Conservation (phyloP, 805 yeast genomes). For the Sugiyamaella marilandica region DNA sequence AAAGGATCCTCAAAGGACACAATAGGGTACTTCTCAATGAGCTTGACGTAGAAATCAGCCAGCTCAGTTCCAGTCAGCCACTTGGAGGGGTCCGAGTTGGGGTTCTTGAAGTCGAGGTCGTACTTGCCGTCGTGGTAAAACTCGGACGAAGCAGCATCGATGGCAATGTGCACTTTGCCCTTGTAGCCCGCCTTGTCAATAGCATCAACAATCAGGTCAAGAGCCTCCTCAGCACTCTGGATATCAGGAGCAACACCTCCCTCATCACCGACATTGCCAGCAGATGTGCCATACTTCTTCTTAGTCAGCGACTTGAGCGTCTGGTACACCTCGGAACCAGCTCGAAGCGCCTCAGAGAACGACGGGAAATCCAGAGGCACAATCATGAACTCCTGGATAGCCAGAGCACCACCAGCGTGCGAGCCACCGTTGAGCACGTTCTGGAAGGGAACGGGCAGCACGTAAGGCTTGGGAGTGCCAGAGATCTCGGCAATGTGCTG, state of each 20-base stretch:
- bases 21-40: constrained; percentile 90
- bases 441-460: constrained; percentile 97
- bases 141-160: constrained; percentile 97
- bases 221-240: constrained; percentile 92
- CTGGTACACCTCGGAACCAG: constrained; percentile 98
- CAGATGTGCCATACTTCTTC: constrained; percentile 94
- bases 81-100: constrained; percentile 82
- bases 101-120: constrained; percentile 98
- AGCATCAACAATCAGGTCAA: constrained; percentile 86
- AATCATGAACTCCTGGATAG: constrained; percentile 99
- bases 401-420: constrained; percentile 99
- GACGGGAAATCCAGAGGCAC: constrained; percentile 89
- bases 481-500: constrained; percentile 81
- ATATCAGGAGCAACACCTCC: constrained; percentile 99
- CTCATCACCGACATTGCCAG: constrained; percentile 99
- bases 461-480: constrained; percentile 74
- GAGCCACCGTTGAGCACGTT: constrained; percentile 99
- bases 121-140: constrained; percentile 95
- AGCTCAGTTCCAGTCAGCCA: constrained; percentile 88
- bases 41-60: constrained; percentile 74
- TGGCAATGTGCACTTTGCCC: constrained; percentile 86
- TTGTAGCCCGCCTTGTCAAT: constrained; percentile 93
- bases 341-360: constrained; percentile 93
- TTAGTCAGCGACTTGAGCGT: constrained; percentile 86
- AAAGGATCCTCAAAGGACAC: constrained; percentile 98